phyloP scores from a whole-genome alignment of 148 eudicot genomes.

The Rhododendron williamsianum region DNA sequence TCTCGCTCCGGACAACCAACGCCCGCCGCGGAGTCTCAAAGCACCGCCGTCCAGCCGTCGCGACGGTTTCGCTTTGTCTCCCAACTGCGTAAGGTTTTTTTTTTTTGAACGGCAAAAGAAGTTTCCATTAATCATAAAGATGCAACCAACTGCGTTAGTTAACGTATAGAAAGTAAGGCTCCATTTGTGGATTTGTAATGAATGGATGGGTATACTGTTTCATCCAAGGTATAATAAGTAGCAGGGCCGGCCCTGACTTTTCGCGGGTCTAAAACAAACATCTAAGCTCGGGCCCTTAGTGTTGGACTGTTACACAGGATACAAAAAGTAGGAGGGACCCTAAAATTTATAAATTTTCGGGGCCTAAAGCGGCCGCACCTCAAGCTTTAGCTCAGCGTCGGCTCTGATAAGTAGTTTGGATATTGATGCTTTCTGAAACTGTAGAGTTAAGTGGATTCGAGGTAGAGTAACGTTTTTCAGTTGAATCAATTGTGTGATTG shows the following conservation, averaged over 20 bases:
- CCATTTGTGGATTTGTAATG: background rate
- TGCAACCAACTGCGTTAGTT: background rate
- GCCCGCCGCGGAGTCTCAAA: conserved; percentile 22
- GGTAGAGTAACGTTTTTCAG: background rate
- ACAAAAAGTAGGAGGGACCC: no score
- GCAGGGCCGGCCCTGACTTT: no score
- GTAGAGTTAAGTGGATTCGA: background rate
- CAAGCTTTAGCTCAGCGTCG: no score
- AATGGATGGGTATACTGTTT: background rate
- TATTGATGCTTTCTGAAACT: background rate
- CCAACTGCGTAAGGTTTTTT: conserved; percentile 43
- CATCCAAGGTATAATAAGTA: background rate
- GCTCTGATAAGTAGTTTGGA: background rate
- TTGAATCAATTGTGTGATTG: background rate
- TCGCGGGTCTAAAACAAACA: no score
- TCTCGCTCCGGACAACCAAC: conserved; percentile 29
- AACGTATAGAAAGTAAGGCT: background rate
- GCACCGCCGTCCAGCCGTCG: conserved; percentile 38
- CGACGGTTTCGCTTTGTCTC: conserved; percentile 51
- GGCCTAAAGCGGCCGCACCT: no score
- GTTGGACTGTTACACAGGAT: no score
- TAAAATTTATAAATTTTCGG: no score
- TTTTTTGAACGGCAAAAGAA: no score
- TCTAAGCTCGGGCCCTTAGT: no score
- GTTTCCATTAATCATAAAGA: no score